Conservation (phyloP, 345 rosid species). For the Odontarrhena argentea region DNA sequence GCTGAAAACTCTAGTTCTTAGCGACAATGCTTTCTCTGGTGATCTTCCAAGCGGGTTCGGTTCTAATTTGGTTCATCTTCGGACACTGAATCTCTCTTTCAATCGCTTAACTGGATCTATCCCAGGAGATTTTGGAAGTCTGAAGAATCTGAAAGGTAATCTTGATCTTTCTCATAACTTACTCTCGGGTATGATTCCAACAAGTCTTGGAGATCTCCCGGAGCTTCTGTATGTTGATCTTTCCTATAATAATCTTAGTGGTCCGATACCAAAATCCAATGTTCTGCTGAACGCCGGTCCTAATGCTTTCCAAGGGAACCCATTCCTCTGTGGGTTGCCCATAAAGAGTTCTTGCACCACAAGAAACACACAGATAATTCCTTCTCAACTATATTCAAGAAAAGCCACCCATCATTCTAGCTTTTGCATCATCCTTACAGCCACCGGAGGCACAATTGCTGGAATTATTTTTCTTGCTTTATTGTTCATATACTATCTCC, state of each 20-base stretch:
- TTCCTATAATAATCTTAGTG: slow-evolving; percentile 75
- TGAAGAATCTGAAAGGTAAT: slow-evolving; percentile 58
- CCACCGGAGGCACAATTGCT: slow-evolving; percentile 14
- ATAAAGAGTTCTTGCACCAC: slow-evolving; percentile 52
- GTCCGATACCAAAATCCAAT: slow-evolving; percentile 63
- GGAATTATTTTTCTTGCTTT: slow-evolving; percentile 60
- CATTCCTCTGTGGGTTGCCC: slow-evolving; percentile 74
- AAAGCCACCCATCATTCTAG: slow-evolving; percentile 28
- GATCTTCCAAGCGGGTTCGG: slow-evolving; percentile 55
- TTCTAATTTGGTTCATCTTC: slow-evolving; percentile 46
- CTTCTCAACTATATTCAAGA: slow-evolving; percentile 36
- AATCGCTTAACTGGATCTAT: slow-evolving; percentile 57
- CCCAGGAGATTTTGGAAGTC: slow-evolving; percentile 61
- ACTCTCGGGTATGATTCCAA: slow-evolving; percentile 68
- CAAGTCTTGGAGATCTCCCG: slow-evolving; percentile 67
- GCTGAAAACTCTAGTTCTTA: slow-evolving; percentile 55
- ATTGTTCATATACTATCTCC: slow-evolving; percentile 50
- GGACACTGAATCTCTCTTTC: slow-evolving; percentile 62
- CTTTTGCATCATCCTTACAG: slow-evolving; percentile 26
- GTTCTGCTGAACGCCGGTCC: slow-evolving; percentile 66
- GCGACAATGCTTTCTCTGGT: slow-evolving; percentile 63
- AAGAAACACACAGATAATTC: slow-evolving; percentile 18
- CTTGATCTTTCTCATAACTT: slow-evolving; percentile 81
- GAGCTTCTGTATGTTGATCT: slow-evolving; percentile 70
- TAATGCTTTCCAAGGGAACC: slow-evolving; percentile 75